Base-by-base conservation (phyloP, 2,329 filamentous ascomycete genomes). In the Verticillium dahliae region DNA sequence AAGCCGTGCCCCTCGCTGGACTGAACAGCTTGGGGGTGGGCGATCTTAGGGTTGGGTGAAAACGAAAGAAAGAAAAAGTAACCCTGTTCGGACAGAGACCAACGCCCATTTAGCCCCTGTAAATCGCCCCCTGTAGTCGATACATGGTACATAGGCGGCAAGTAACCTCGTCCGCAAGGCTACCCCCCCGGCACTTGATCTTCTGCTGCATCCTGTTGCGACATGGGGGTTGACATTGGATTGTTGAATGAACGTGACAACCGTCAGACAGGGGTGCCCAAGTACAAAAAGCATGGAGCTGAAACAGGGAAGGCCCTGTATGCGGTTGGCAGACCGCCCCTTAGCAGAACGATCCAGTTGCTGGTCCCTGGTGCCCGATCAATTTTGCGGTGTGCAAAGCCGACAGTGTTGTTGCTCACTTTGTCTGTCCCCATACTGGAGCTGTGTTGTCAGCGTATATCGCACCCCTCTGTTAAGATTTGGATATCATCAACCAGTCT, bases 291-390 rank as follows among this genome's bases (percentile, higher is more conserved):
- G 57, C 57, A 58, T 58, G 57, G 57, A 37, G 55, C 55, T 41
- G 57, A 58, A 58, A 58, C 57, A 58, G 33, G 57, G 57, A 31
- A 50, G 38, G 41, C 57, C 57, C 57, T 58, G 57, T 34, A 31
- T 31, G 38, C 57, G 6, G 57, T 58, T 50, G 57, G 57, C 57
- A 58, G 57, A 58, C 57, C 57, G 57, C 57, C 57, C 56, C 57
- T 58, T 45, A 31, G 9, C 38, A 31, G n/a, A 58, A 41, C 14
- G 45, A 34, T 31, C 57, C 38, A 41, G 57, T 34, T 27, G 27
- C 14, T 13, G 27, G 41, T 31, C 57, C 57, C 57, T 39, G 57
- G 45, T 52, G 45, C 45, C 45, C 45, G 45, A 52, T 52, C 57
- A 37, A 45, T 50, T 34, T 58, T 58, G 57, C 57, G 57, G 57